Evolutionary conservation across 2,329 filamentous ascomycete species (phyloP).

Genomic region (Beauveria sp.): DNA sequence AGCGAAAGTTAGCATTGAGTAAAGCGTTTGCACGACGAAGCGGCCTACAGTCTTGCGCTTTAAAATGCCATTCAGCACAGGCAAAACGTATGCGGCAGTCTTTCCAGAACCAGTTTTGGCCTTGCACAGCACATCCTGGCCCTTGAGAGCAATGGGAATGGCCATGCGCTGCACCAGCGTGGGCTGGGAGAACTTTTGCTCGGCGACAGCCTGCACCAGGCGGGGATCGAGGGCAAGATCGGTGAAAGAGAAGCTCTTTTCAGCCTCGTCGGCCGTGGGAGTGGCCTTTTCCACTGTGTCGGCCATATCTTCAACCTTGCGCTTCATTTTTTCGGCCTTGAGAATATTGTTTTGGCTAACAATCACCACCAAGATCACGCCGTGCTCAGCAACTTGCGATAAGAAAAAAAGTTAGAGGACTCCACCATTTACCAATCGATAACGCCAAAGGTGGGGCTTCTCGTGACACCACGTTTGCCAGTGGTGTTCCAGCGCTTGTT

Average conservation of each 20-base stretch:
- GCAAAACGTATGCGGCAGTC: constrained; percentile 90
- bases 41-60: constrained; percentile 60
- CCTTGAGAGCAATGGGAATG: constrained; percentile 80
- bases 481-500: neutral
- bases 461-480: neutral
- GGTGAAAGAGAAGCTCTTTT: constrained; percentile 54
- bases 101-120: constrained; percentile 95
- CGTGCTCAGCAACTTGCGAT: neutral
- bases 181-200: constrained; percentile 75
- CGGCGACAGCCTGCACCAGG: constrained; percentile 75
- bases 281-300: neutral
- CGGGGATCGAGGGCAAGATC: constrained; percentile 75
- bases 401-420: constrained; percentile 6
- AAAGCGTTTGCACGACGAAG: neutral
- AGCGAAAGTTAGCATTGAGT: constrained; percentile 8
- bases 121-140: constrained; percentile 83
- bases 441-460: neutral
- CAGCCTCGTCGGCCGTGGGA: neutral
- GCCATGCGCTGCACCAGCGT: constrained; percentile 84
- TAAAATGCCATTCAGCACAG: constrained; percentile 77
- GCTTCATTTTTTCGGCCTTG: constrained; percentile 5
- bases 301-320: constrained; percentile 6
- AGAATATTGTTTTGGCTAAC: neutral
- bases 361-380: neutral
- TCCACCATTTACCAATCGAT: constrained; percentile 1